phyloP scores from a whole-genome alignment of 2,329 filamentous ascomycete species.

The Elsinoe perseae region DNA sequence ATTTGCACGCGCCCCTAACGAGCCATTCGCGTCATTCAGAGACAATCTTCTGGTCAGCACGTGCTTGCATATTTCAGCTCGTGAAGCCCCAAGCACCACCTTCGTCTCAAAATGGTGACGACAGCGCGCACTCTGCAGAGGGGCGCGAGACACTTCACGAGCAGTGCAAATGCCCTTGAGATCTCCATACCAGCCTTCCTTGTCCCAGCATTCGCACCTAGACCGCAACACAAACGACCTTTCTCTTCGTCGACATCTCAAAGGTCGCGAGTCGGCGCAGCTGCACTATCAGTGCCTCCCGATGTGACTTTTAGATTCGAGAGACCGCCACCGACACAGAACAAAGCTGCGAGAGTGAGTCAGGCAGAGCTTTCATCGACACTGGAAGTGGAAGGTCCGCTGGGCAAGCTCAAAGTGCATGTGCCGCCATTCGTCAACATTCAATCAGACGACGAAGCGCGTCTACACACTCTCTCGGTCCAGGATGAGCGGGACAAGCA shows the following conservation, averaged over 20 bases:
- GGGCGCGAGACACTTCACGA: not conserved
- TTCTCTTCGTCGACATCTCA: constrained; percentile 66
- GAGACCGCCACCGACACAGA: constrained; percentile 50
- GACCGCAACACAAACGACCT: not conserved
- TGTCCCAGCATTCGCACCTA: constrained; percentile 8
- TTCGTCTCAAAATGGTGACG: not conserved
- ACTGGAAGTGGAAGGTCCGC: constrained; percentile 70
- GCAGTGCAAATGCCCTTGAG: not conserved
- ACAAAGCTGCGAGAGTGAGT: constrained; percentile 51
- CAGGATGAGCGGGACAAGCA: constrained; percentile 59
- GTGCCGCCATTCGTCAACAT: constrained; percentile 74
- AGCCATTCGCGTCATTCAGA: not conserved
- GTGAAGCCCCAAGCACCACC: not conserved
- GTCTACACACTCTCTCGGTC: constrained; percentile 62
- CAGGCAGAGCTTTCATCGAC: constrained; percentile 56
- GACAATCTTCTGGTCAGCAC: not conserved
- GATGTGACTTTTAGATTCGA: constrained; percentile 68
- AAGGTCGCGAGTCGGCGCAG: constrained; percentile 77
- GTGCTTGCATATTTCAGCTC: not conserved
- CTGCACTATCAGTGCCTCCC: constrained; percentile 70
- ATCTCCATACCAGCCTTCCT: constrained; percentile 11
- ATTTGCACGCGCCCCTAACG: not conserved
- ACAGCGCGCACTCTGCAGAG: not conserved
- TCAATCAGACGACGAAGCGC: constrained; percentile 54
- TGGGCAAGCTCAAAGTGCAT: constrained; percentile 68